A percentile compares a stretch with the other conserved stretches of the same genome.
These are phyloP conservation scores for Ascochyta viciae-villosae DNA, from an alignment of 2,329 filamentous ascomycete genomes.

Conservation along the genomic window DNA sequence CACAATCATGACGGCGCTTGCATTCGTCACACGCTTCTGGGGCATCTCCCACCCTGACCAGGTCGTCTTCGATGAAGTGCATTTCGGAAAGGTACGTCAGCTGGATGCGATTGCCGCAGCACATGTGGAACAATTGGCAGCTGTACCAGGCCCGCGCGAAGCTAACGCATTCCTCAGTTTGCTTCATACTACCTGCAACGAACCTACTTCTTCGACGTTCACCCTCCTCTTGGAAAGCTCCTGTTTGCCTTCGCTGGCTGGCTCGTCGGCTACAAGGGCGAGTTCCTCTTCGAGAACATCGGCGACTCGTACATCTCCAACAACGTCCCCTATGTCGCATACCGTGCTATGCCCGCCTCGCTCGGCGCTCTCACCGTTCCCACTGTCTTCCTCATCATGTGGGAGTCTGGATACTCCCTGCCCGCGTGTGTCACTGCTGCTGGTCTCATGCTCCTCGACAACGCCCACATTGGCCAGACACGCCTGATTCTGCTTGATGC, in stretches of 20 bases:
- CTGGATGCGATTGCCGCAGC: background rate
- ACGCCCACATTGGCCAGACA: slow-evolving; percentile 96
- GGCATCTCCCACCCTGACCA: slow-evolving; percentile 94
- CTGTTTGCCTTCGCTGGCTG: slow-evolving; percentile 96
- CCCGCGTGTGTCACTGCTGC: slow-evolving; percentile 89
- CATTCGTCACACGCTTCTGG: slow-evolving; percentile 93
- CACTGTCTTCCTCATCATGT: slow-evolving; percentile 97
- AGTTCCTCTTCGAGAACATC: slow-evolving; percentile 99
- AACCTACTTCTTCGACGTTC: slow-evolving; percentile 99
- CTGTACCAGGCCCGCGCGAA: background rate
- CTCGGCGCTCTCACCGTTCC: slow-evolving; percentile 92
- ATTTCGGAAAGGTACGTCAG: slow-evolving; percentile 90
- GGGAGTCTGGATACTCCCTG: slow-evolving; percentile 97
- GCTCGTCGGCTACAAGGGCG: slow-evolving; percentile 95
- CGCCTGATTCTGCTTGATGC: slow-evolving; percentile 94
- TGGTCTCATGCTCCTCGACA: slow-evolving; percentile 89
- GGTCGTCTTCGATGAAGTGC: slow-evolving; percentile 98
- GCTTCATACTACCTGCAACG: slow-evolving; percentile 84
- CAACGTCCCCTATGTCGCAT: slow-evolving; percentile 96
- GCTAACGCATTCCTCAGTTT: slow-evolving; percentile 50
- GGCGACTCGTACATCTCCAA: slow-evolving; percentile 97
- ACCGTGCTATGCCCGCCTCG: slow-evolving; percentile 89
- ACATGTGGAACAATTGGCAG: slow-evolving; percentile 1
- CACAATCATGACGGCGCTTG: slow-evolving; percentile 77
- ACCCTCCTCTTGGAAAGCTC: slow-evolving; percentile 97